Evolutionary conservation across 1,284 basidiomycete genomes (phyloP).

Genomic region (Leccinum huronense): DNA sequence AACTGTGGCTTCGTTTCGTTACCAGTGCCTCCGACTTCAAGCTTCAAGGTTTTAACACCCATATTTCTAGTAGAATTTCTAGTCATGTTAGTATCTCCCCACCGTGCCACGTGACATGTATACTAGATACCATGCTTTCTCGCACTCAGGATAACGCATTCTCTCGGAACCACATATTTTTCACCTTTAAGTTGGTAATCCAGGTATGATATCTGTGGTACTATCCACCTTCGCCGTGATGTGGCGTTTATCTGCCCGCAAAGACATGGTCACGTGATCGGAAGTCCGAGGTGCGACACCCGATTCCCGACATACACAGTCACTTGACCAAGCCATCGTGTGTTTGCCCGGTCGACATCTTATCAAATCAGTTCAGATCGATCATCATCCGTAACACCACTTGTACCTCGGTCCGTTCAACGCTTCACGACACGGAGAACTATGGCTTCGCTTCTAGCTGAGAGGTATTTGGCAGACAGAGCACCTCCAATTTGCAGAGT

Average conservation of each 20-base stretch:
- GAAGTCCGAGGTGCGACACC: constrained; percentile 8
- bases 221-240: neutral
- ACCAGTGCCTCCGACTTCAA: neutral
- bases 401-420: neutral
- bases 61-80: neutral
- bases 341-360: constrained; percentile 11
- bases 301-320: constrained; percentile 11
- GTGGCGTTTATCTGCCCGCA: too few species aligned
- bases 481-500: constrained; percentile 67
- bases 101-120: neutral
- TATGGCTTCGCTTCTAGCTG: constrained; percentile 42
- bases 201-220: neutral
- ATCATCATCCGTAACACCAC: constrained; percentile 11
- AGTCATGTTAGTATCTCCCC: neutral
- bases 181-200: neutral
- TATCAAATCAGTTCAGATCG: constrained; percentile 19
- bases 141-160: neutral
- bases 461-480: constrained; percentile 70
- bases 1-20: neutral
- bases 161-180: too few species aligned
- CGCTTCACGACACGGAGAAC: constrained; percentile 17
- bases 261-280: constrained; percentile 6
- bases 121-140: neutral
- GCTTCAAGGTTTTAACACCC: neutral
- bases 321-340: constrained; percentile 1